Evolutionary conservation across 1,284 basidiomycete genomes (phyloP), one percentile per base, ranked within the genome.

Genomic region (Microbotryum lychnidis-dioicae): DNA sequence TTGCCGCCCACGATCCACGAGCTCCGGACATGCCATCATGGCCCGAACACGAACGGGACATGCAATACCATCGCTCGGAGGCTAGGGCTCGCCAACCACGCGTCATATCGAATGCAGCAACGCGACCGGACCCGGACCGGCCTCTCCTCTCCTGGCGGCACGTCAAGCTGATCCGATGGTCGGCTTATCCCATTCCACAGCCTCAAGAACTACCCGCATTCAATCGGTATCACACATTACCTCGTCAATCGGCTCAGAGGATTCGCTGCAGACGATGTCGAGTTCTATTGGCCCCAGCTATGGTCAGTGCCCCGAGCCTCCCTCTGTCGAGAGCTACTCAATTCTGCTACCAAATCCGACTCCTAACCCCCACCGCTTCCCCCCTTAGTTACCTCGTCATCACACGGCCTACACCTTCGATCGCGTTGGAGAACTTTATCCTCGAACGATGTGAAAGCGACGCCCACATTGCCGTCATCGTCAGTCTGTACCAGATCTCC

Each of bases 181-280:
- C 42, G 20, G 27, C 6, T 10, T 31, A 0, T 9, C 21, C 42
- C 9, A 14, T 2, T 12, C 8, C 12, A 48, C 62, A 61, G 65
- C 75, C 84, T 97, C 70, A 84, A 85, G 72, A 79, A 85, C 23
- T 96, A 97, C 77, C 82, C 88, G 10, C 87, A 92, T 79, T 91
- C 91, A 75, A 89, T 97, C 71, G 92, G 92, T 9, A 93, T 97
- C 76, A 93, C 91, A 20, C 93, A 96, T 77, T 97, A 97, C 75
- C 82, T 97, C 65, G 91, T 91, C 54, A 81, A 84, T 63, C 82
- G 91, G 66, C 84, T 97, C 73, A 81, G 82, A 66, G 82, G 84
- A 61, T 83, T 92, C 73, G 84, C 87, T 65, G 82, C 83, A 21
- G 80, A 85, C 60, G 90, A 97, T 69, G 80, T 97, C 61, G 84